Evolutionary conservation across 2,329 filamentous ascomycete genomes (phyloP), one percentile per base, ranked within the genome.

Genomic region (Aspergillus chevalieri): DNA sequence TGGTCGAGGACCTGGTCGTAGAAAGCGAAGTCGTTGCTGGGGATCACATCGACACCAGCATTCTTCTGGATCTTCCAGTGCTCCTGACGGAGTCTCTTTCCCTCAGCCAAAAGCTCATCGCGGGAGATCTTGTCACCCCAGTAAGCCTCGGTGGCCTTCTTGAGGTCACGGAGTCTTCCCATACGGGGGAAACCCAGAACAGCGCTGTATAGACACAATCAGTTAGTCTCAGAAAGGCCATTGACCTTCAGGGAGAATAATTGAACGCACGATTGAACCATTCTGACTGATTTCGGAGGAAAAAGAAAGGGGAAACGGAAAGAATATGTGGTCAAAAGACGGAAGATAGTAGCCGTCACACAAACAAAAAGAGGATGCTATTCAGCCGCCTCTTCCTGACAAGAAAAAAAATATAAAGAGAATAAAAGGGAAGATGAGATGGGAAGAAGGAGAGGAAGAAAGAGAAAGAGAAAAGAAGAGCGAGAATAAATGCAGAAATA

Each of bases 51-150:
- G 75, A 97, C 91, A 69, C 93, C 93, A 61, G 93, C 93, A 76
- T 94, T 85, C 82, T 98, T 92, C 82, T 98, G 93, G 78, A 98
- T 95, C 80, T 95, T 90, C 93, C 93, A 98, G 84, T 98, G 93
- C 68, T 86, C 90, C 61, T 91, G 81, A 79, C 93, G 88, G 54
- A 98, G 89, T 73, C 90, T 85, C 88, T 97, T 97, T 74, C 87
- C 93, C 84, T 97, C 93, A 55, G 84, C 81, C 62, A 97, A 81
- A 63, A 98, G 89, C 56, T 95, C 90, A 57, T 87, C 83, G 70
- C 91, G 89, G 57, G 89, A 91, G 74, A 95, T 80, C 82, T 97
- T 98, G 74, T 87, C 92, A 67, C 78, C 86, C 93, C 93, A 98
- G 78, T 86, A 98, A 74, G 92, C 89, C 78, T 98, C 93, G 62